These are phyloP conservation scores for Malassezia vespertilionis DNA, from an alignment of 1,284 basidiomycete genomes.

Conservation along the genomic window DNA sequence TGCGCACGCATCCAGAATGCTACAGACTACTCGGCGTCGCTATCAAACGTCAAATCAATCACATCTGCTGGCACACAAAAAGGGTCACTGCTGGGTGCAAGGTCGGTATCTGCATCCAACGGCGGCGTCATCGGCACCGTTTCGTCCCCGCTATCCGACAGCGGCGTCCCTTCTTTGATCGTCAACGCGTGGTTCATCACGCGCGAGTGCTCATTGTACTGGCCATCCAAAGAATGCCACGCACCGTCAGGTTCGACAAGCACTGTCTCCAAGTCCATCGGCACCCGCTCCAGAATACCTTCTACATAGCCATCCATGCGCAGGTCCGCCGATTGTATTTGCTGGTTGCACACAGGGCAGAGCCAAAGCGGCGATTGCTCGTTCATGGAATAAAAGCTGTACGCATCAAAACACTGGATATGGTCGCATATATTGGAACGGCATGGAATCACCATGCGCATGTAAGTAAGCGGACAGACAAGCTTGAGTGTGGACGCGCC, in stretches of 20 bases:
- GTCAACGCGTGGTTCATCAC: no score
- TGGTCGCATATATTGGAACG: slow-evolving; percentile 77
- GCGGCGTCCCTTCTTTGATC: no score
- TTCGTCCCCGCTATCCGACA: no score
- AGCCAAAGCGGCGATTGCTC: slow-evolving; percentile 91
- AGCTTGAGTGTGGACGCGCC: slow-evolving; percentile 38
- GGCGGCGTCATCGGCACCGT: no score
- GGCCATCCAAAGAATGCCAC: slow-evolving; percentile 85
- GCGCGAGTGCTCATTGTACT: slow-evolving; percentile 50
- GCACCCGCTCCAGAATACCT: slow-evolving; percentile 64
- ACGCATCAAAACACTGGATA: slow-evolving; percentile 89
- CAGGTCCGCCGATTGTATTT: slow-evolving; percentile 66
- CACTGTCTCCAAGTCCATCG: slow-evolving; percentile 76
- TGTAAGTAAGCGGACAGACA: slow-evolving; percentile 61
- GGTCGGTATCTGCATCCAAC: no score
- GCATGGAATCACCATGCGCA: slow-evolving; percentile 72
- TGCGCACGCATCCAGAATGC: not conserved
- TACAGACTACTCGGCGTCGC: slow-evolving; percentile 10
- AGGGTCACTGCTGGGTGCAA: no score
- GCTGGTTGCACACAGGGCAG: slow-evolving; percentile 85
- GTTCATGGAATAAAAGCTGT: slow-evolving; percentile 87
- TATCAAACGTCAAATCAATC: slow-evolving; percentile 19
- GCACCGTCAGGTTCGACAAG: slow-evolving; percentile 84
- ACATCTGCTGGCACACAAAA: slow-evolving; percentile 14
- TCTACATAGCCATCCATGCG: slow-evolving; percentile 77